phyloP scores from a whole-genome alignment of 495 filamentous ascomycete genomes.

The Tuber calosporum region DNA sequence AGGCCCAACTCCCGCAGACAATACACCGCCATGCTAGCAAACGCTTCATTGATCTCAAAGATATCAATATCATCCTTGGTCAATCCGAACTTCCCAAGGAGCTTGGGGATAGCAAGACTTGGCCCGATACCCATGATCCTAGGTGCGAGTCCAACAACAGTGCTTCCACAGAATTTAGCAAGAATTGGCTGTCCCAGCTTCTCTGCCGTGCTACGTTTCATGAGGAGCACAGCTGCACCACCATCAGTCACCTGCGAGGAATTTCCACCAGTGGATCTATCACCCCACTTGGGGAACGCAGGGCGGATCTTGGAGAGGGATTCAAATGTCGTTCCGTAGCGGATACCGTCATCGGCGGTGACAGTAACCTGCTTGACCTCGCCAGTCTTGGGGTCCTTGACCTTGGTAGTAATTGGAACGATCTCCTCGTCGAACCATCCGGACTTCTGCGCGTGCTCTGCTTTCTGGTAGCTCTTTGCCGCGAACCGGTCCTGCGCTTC shows the following conservation, averaged over 20 bases:
- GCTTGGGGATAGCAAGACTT: slow-evolving; percentile 87
- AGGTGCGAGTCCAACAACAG: slow-evolving; percentile 80
- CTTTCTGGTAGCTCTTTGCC: slow-evolving; percentile 75
- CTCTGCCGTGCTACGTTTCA: slow-evolving; percentile 85
- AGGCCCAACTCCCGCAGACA: slow-evolving; percentile 70
- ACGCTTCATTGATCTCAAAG: slow-evolving; percentile 94
- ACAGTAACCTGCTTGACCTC: slow-evolving; percentile 68
- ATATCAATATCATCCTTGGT: slow-evolving; percentile 78
- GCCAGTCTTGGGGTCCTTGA: slow-evolving; percentile 77
- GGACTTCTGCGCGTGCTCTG: slow-evolving; percentile 83
- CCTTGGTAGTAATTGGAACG: slow-evolving; percentile 66
- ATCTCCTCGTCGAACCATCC: slow-evolving; percentile 96
- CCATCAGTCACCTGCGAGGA: slow-evolving; percentile 93
- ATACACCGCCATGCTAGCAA: slow-evolving; percentile 95
- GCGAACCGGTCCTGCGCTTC: slow-evolving; percentile 77
- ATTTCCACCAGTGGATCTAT: slow-evolving; percentile 88
- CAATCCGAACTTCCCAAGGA: slow-evolving; percentile 71
- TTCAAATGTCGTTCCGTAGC: slow-evolving; percentile 83
- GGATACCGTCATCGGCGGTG: slow-evolving; percentile 77
- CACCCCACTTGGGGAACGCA: slow-evolving; percentile 84
- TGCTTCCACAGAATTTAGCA: slow-evolving; percentile 88
- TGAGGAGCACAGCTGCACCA: slow-evolving; percentile 81
- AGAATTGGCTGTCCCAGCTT: slow-evolving; percentile 85
- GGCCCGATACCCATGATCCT: slow-evolving; percentile 97
- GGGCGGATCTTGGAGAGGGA: slow-evolving; percentile 73